Evolutionary conservation across 1,284 basidiomycete species (phyloP), one percentile per base, ranked within the genome.

Genomic region (Apiotrichum brassicae): DNA sequence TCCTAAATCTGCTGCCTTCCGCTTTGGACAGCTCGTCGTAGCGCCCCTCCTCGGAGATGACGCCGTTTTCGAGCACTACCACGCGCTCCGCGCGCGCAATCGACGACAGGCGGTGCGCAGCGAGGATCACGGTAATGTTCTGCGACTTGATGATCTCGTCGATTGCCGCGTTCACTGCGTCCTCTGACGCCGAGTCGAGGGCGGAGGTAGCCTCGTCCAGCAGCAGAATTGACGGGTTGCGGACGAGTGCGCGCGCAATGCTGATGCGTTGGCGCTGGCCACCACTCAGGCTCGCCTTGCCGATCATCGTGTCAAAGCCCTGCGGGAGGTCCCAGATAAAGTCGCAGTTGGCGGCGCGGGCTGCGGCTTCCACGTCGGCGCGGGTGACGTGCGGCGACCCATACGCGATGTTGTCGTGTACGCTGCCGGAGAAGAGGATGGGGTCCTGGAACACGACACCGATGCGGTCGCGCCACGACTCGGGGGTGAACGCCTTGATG

Each of bases 381-480:
- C 85, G 78, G 0, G 87, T 87, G 0, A 83, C 87, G 16, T 78
- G 70, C 4, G 80, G 76, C 32, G 83, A 79, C 3, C 94, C 93
- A 66, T 90, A 97, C 0, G 89, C 87, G 55, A 97, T 95, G 65
- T 97, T 97, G 3, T 87, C 85, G 9, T 87, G 87, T 22, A 97
- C 87, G 0, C 88, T 94, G 4, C 91, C 92, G 9, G 84, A 86
- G 66, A 75, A 75, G 20, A 75, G 52, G 24, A 72, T 70, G 1
- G 73, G 73, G 48, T 75, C 83, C 70, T 86, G 84, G 14, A 90
- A 90, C 3, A 95, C 91, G 24, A 94, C 82, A 2, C 89, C 89
- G 43, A 95, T 90, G 24, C 85, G 79, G 52, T 78, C 78, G 34
- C 91, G 81, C 92, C 92, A 95, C 12, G 87, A 89, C 32, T 82